Evolutionary conservation across 225 moss, liverwort and hornwort species (phyloP), one percentile per base, ranked within the genome.

Genomic region (Polytrichum formosum): DNA sequence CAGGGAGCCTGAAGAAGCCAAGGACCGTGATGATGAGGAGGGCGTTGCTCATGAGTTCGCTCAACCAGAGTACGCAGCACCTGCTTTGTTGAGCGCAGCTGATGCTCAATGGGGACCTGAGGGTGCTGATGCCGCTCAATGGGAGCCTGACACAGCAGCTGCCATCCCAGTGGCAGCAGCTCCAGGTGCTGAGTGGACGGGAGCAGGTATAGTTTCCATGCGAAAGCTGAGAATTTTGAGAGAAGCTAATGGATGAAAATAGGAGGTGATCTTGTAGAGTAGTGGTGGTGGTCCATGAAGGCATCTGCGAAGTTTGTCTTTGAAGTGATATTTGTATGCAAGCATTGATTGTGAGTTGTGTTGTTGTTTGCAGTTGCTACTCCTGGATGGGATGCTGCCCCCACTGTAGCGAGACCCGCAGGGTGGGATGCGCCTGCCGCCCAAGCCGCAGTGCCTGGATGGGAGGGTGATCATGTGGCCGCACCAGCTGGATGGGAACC

Each of bases 1-100:
- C 62, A 83, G 92, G 56, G 92, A 92, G 73, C 92, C 92, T 28
- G 92, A 92, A n/a, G 92, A 92, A 73, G 56, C 87, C 17, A 92
- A 90, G 85, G 90, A 90, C 19, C 76, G 85, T 53, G 92, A 92
- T 17, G 91, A 90, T 7, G 87, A 91, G 59, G 92, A 90, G 68
- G 85, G 76, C 68, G 92, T 72, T 6, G 83, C 87, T 0, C 78
- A 86, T 19, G 90, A 92, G 75, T 90, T 87, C 7, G 65, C 74
- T 0, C 19, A 87, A 0, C 81, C 87, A 26, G 90, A 87, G 72
- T 87, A 87, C 5, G 73, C 72, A 0, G 77, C 89, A 1, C 80
- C 87, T 7, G 71, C 90, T 8, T 63, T 79, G 30, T 25, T 75
- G 5, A 13, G 63, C 16, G 72, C 73, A n/a, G 13, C 64, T 25